Percentiles rank a stretch among this genome's conserved stretches.
Evolutionary conservation across 495 filamentous ascomycete genomes (phyloP).

Genomic region (Thermochaetoides thermophila): DNA sequence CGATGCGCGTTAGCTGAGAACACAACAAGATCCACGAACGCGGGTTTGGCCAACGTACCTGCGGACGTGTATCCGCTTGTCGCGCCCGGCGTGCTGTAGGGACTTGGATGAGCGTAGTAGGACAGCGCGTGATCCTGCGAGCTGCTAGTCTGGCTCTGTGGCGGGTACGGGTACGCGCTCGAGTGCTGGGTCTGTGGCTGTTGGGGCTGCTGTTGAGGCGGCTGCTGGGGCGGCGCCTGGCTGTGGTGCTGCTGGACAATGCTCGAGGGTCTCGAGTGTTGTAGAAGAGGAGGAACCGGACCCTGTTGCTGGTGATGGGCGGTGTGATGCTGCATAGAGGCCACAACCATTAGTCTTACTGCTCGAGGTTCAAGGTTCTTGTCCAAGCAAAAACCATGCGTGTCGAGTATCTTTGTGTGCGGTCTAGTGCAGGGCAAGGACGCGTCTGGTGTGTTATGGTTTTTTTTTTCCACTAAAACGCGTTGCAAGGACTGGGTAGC

Average conservation of each 20-base stretch:
- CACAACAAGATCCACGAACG: slow-evolving; percentile 3
- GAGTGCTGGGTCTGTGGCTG: slow-evolving; percentile 35
- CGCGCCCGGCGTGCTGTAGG: slow-evolving; percentile 58
- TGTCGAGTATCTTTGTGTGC: no score
- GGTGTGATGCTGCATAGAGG: slow-evolving; percentile 46
- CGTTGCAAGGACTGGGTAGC: slow-evolving; percentile 23
- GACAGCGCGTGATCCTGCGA: slow-evolving; percentile 42
- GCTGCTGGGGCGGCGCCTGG: slow-evolving; percentile 28
- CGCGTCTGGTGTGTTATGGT: no score
- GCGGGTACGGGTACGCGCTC: slow-evolving; percentile 46
- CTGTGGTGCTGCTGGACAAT: slow-evolving; percentile 51
- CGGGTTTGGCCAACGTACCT: slow-evolving; percentile 64
- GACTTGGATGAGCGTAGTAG: slow-evolving; percentile 61
- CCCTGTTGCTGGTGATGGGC: slow-evolving; percentile 44
- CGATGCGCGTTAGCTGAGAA: slow-evolving; percentile 14
- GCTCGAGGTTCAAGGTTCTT: not conserved
- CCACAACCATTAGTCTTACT: slow-evolving; percentile 34
- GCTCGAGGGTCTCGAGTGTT: slow-evolving; percentile 48
- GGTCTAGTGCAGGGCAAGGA: no score
- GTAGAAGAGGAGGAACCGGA: slow-evolving; percentile 40
- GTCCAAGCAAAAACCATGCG: slow-evolving; percentile 18
- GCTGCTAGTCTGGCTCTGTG: slow-evolving; percentile 27
- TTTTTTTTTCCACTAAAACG: slow-evolving; percentile 17
- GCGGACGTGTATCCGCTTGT: slow-evolving; percentile 61
- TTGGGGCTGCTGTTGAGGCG: slow-evolving; percentile 26